Evolutionary conservation across 371 early-diverging fungal genomes (phyloP), one percentile per base, ranked within the genome.

Genomic region (Conidiobolus incongruus): DNA sequence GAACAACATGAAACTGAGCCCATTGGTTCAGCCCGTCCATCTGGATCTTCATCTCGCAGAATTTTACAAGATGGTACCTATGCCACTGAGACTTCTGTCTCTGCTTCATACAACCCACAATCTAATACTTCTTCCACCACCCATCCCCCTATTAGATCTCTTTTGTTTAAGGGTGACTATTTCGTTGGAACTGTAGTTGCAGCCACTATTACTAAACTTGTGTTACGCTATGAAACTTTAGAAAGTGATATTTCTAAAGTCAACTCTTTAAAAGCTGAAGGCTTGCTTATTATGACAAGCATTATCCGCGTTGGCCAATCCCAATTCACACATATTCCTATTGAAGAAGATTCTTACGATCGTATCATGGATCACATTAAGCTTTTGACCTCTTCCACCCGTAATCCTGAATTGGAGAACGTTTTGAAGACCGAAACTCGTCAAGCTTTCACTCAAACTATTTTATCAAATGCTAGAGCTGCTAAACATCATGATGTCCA

Each of bases 41-140:
- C 77, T 78, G 48, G 24, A 47, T n/a, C 35, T 1, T 35, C 57
- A 7, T 59, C 72, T 30, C 71, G 81, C n/a, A 74, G 89, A 37
- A 69, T 95, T 15, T 67, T 92, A 38, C 80, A 94, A 2, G 96
- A 95, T 61, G 96, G 96, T 30, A 92, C 94, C 2, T 95, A 95
- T 53, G 96, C 94, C 2, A 84, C 90, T 8, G 93, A 95, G 60
- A 82, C 77, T 49, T 84, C 87, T 13, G 61, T 80, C 32, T 73
- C 76, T 12, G 65, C 67, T 1, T 50, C 46, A 62, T 52, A 62
- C 58, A 49, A 42, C 50, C 46, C 56, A 51, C 52, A 59, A 21
- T 54, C 66, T 20, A 40, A 51, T 31, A 50, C 60, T 35, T 50
- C 63, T 11, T 57, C 68, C 41, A 69, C 74, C 22, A 54, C 66